Percentiles rank a stretch among this genome's conserved stretches.
Conservation (phyloP, 352 stramenopile species). For the Phytophthora pini region DNA sequence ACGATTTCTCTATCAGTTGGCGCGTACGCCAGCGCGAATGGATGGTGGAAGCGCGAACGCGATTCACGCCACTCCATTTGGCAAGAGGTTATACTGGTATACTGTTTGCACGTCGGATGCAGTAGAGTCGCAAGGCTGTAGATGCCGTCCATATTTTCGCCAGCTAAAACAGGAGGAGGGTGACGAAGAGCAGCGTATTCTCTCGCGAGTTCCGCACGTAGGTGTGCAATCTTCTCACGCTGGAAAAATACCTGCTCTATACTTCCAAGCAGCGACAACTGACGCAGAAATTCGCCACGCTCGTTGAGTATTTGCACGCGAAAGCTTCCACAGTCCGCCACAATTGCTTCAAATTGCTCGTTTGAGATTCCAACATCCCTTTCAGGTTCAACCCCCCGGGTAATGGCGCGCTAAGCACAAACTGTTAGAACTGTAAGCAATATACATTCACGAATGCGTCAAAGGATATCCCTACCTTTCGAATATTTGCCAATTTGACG, state of each 20-base stretch:
- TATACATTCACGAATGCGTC: no score
- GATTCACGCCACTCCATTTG: conserved; percentile 40
- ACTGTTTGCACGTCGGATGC: conserved; percentile 50
- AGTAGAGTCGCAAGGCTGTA: conserved; percentile 48
- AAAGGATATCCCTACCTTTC: conserved; percentile 47
- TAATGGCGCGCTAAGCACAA: conserved; percentile 43
- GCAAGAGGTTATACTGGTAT: conserved; percentile 39
- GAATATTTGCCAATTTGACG: conserved; percentile 62
- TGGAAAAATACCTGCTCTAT: conserved; percentile 52
- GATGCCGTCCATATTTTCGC: conserved; percentile 33
- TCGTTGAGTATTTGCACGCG: conserved; percentile 77
- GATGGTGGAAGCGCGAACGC: conserved; percentile 54
- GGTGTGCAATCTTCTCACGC: conserved; percentile 35
- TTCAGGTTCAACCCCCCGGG: conserved; percentile 41
- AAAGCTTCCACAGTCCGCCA: conserved; percentile 73
- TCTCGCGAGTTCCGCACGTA: conserved; percentile 37
- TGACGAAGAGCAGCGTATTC: conserved; percentile 38
- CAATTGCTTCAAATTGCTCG: conserved; percentile 75
- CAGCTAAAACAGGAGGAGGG: conserved; percentile 30
- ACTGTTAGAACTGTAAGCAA: not conserved
- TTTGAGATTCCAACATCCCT: conserved; percentile 46
- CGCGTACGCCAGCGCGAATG: conserved; percentile 41
- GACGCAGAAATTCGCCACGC: conserved; percentile 51
- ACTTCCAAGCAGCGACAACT: conserved; percentile 57
- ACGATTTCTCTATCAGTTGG: conserved; percentile 46